phyloP scores from a whole-genome alignment of 192 early-diverging fungal genomes.

The Coemansia biformis region DNA sequence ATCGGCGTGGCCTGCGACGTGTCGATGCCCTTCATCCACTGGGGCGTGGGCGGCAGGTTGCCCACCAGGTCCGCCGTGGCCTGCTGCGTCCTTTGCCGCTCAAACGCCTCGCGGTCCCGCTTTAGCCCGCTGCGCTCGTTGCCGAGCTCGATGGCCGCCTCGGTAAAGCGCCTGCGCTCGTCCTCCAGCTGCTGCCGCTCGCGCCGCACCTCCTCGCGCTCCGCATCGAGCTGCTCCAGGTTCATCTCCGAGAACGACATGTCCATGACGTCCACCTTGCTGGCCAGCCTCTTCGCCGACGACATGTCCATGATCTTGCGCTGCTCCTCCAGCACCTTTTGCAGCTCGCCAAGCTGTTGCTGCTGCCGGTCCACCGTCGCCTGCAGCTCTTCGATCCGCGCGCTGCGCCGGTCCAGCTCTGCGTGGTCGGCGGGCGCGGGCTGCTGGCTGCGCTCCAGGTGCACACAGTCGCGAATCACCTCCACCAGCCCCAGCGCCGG shows the following conservation, averaged over 20 bases:
- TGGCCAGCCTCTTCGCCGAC: conserved; percentile 7
- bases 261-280: conserved; percentile 17
- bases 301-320: conserved; percentile 27
- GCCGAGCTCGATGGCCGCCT: conserved; percentile 66
- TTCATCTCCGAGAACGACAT: conserved; percentile 50
- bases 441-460: conserved; percentile 12
- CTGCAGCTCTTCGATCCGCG: conserved; percentile 48
- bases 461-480: conserved; percentile 12
- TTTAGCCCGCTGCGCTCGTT: conserved; percentile 56
- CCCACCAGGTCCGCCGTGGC: conserved; percentile 20
- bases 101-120: conserved; percentile 32
- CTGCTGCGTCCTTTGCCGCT: conserved; percentile 1
- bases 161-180: conserved; percentile 63
- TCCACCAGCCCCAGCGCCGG: conserved; percentile 38
- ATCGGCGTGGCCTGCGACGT: conserved; percentile 29
- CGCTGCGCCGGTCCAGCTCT: conserved; percentile 51
- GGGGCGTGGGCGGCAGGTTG: conserved; percentile 40
- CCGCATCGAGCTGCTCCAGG: conserved; percentile 42
- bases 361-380: conserved; percentile 20
- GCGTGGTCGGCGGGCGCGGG: conserved; percentile 5
- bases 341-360: conserved; percentile 19
- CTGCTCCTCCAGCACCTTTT: conserved; percentile 33
- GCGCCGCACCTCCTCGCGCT: conserved; percentile 44
- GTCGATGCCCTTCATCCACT: conserved; percentile 43
- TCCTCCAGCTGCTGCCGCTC: conserved; percentile 55